phyloP scores from a whole-genome alignment of 176 grass and related monocot species.

The Sorghum bicolor region DNA sequence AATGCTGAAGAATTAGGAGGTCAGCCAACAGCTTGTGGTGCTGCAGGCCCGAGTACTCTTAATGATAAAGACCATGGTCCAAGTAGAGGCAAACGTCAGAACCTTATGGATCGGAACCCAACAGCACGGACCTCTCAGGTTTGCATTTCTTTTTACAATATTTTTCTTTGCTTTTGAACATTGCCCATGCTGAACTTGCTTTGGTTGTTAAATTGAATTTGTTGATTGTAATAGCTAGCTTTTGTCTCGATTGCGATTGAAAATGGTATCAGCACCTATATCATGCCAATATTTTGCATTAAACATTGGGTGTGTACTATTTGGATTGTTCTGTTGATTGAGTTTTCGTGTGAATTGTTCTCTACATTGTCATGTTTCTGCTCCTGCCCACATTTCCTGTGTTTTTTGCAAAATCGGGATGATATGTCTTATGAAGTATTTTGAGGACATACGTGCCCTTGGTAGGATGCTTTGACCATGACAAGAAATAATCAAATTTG shows the following conservation, averaged over 20 bases:
- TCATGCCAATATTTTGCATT: neutral
- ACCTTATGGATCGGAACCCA: conserved; percentile 61
- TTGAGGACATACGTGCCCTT: conserved; percentile 9
- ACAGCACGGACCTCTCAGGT: conserved; percentile 42
- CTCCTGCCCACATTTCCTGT: neutral
- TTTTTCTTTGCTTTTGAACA: neutral
- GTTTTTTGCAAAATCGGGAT: conserved; percentile 11
- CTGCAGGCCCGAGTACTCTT: conserved; percentile 3
- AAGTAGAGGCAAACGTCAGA: conserved; percentile 1
- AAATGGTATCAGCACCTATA: neutral
- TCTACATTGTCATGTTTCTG: neutral
- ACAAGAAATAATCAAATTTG: neutral
- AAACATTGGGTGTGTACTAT: neutral
- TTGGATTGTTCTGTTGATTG: neutral
- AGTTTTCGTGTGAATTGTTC: conserved; percentile 2
- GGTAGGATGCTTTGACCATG: neutral
- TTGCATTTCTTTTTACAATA: neutral
- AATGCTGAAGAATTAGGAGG: conserved; percentile 7
- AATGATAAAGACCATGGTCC: neutral
- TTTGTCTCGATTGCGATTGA: neutral
- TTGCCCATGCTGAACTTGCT: neutral
- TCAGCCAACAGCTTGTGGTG: neutral
- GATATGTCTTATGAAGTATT: neutral
- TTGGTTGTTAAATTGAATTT: neutral
- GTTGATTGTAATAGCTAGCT: neutral